Conservation (phyloP, 2,329 filamentous ascomycete species). For the Exophiala bonariae region DNA sequence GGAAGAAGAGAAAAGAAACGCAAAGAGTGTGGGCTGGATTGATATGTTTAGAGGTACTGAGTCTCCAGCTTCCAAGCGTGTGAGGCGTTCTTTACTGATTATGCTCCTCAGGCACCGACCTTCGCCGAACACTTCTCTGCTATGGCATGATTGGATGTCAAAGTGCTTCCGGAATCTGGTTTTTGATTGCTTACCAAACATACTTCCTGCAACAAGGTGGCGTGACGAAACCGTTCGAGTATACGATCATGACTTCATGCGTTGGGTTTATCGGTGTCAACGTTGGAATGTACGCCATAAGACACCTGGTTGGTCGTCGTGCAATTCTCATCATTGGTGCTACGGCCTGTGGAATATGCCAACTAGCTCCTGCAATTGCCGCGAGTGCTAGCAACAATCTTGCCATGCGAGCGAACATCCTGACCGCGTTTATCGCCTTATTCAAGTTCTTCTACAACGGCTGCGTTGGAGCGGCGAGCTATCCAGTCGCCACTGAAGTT, state of each 20-base stretch:
- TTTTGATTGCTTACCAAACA: conserved; percentile 52
- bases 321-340: conserved; percentile 51
- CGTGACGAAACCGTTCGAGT: conserved; percentile 49
- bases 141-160: conserved; percentile 50
- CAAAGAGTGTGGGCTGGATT: conserved; percentile 14
- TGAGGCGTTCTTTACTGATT: too few relatives aligned
- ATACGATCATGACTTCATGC: conserved; percentile 52
- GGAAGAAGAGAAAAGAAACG: conserved; percentile 22
- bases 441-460: conserved; percentile 39
- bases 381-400: conserved; percentile 27
- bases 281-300: conserved; percentile 51
- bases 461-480: conserved; percentile 34
- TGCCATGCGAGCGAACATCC: conserved; percentile 26
- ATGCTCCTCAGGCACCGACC: conserved; percentile 49
- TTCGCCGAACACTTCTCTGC: conserved; percentile 52
- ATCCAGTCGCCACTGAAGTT: conserved; percentile 32
- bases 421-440: conserved; percentile 37
- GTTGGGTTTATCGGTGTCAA: conserved; percentile 52
- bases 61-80: too few relatives aligned
- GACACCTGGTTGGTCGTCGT: conserved; percentile 48
- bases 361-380: conserved; percentile 47
- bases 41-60: conserved; percentile 21
- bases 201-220: conserved; percentile 42
- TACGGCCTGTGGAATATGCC: conserved; percentile 43
- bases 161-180: conserved; percentile 49